Evolutionary conservation across 2,329 filamentous ascomycete genomes (phyloP).

Genomic region (Didymella exigua): DNA sequence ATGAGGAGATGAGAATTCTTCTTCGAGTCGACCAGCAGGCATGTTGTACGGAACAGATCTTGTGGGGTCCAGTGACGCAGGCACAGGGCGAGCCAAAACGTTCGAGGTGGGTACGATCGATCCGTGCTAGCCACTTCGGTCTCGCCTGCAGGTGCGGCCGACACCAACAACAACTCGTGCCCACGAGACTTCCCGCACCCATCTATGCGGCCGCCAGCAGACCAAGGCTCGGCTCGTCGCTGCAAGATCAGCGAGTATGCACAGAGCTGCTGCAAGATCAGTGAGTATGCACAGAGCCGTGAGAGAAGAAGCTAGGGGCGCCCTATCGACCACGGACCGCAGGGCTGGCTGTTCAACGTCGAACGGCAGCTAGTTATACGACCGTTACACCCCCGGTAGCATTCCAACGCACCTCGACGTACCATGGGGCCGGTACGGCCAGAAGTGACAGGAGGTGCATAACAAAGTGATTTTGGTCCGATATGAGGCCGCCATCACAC

Average conservation of each 20-base stretch:
- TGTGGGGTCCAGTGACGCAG: conserved; percentile 17
- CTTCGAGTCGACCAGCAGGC: conserved; percentile 12
- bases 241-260: conserved; percentile 2
- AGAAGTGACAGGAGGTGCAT: conserved; percentile 14
- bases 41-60: conserved; percentile 13
- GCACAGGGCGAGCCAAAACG: conserved; percentile 13
- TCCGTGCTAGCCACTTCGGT: conserved; percentile 6
- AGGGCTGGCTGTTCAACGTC: conserved; percentile 11
- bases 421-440: conserved; percentile 15
- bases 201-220: conserved; percentile 10
- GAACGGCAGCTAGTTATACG: conserved; percentile 15
- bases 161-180: conserved; percentile 5
- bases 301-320: conserved; percentile 6
- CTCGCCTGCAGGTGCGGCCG: conserved; percentile 10
- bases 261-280: conserved; percentile 1
- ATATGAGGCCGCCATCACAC: conserved; percentile 6
- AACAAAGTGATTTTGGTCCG: conserved; percentile 7
- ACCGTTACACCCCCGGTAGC: conserved; percentile 19
- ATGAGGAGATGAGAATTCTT: conserved; percentile 16
- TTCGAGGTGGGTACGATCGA: conserved; percentile 1
- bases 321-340: conserved; percentile 8
- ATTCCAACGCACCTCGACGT: conserved; percentile 13
- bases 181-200: conserved; percentile 13
- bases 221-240: conserved; percentile 13
- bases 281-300: conserved; percentile 4